phyloP scores from a whole-genome alignment of 495 filamentous ascomycete genomes.

The Tuber indicum region DNA sequence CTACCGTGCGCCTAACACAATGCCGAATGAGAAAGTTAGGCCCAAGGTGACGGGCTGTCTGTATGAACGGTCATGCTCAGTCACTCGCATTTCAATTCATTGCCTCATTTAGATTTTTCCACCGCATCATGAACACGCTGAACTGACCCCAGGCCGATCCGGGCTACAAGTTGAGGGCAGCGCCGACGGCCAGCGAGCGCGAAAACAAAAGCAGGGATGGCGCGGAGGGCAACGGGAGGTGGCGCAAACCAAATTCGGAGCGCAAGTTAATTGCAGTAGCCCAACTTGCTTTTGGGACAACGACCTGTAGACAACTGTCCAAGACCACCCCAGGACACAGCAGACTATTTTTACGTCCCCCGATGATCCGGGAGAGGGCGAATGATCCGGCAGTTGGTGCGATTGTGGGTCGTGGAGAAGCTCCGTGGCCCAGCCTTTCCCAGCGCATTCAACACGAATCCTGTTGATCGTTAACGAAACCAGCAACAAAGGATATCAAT shows the following conservation, averaged over 20 bases:
- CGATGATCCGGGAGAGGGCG: neutral
- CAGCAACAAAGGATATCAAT: neutral
- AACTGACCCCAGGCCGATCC: neutral
- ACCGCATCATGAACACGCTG: neutral
- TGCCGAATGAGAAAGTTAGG: neutral
- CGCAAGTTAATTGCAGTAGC: neutral
- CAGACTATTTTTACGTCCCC: neutral
- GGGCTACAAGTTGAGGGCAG: neutral
- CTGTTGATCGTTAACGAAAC: neutral
- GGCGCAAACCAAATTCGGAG: neutral
- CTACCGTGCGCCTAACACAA: neutral
- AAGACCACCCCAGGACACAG: neutral
- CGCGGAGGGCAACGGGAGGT: neutral
- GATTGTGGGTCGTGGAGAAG: neutral
- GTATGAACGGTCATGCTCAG: neutral
- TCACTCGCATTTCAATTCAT: neutral
- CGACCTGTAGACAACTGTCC: neutral
- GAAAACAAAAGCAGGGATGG: conserved; percentile 1
- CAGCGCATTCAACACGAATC: neutral
- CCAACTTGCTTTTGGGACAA: neutral
- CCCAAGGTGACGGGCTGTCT: neutral
- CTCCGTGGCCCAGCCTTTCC: neutral
- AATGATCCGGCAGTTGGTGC: neutral
- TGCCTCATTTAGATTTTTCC: neutral
- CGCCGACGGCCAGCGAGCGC: neutral